Base-by-base conservation (phyloP, 306 rosid genomes). In the Corylus americana region DNA sequence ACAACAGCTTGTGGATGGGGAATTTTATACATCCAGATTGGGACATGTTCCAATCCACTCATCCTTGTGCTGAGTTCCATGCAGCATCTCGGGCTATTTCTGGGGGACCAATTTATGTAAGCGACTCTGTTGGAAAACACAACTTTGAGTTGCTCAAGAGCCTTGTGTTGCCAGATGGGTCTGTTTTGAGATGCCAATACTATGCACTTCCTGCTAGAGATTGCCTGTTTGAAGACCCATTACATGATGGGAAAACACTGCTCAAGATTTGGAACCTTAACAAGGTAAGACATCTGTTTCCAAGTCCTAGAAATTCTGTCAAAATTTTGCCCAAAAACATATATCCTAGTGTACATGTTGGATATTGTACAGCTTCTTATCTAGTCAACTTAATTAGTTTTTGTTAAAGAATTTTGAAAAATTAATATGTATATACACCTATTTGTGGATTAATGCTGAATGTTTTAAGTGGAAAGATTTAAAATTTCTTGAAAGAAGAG, bases 211-310 rank as follows among this genome's bases (percentile, higher is more conserved):
- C 98, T 3, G 74, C 96, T 7, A 82, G 91, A 86, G 94, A 91
- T 55, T 93, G 88, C 86, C 80, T 93, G 7, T 91, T 93, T 78
- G 84, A 84, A 49, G 93, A 93, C 80, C 92, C 94, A 37, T 27
- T 89, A 3, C 98, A 93, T 68, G 90, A 91, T 54, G 94, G 92
- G 7, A 91, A 89, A 86, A 88, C 97, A 63, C 84, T 89, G 88
- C 98, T 93, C 80, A 93, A 93, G 80, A 91, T 93, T 66, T 93
- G 97, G 98, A 91, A 91, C 82, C 89, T 88, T 78, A 91, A 93
- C 80, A 86, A 88, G 68, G 98, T 93, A 90, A 83, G 88, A 16
- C 12, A 69, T n/a, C 2, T 25, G 20, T 55, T 42, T 20, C 13
- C 55, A 11, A 64, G 29, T 67, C 67, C 50, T 6, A 69, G 37